These are phyloP conservation scores for Hemisphaericaspora nanyangensis DNA, from an alignment of 805 yeast species.

Conservation along the genomic window DNA sequence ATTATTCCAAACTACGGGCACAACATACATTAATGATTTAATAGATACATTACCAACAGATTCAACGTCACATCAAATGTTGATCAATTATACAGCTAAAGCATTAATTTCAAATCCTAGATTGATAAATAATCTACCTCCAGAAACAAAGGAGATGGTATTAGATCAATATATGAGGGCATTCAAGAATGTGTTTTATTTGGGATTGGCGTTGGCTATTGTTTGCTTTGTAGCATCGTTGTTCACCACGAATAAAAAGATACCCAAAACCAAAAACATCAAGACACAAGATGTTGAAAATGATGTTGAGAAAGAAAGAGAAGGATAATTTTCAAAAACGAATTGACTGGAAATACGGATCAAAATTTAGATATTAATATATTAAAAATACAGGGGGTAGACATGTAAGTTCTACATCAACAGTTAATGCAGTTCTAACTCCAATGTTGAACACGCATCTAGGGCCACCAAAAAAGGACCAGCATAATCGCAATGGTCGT, in stretches of 20 bases:
- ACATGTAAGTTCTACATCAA: too few relatives aligned
- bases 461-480: too few relatives aligned
- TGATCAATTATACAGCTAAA: conserved; percentile 12
- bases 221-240: conserved; percentile 27
- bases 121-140: conserved; percentile 22
- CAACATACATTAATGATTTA: conserved; percentile 12
- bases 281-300: conserved; percentile 10
- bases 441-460: too few relatives aligned
- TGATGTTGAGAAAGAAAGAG: too few relatives aligned
- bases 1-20: conserved; percentile 21
- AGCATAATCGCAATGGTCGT: too few relatives aligned
- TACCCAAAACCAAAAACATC: conserved; percentile 34
- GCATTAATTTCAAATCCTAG: conserved; percentile 23
- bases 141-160: conserved; percentile 16
- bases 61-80: conserved; percentile 12
- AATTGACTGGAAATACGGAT: too few relatives aligned
- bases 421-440: too few relatives aligned
- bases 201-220: conserved; percentile 33
- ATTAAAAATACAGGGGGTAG: too few relatives aligned
- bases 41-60: conserved; percentile 5
- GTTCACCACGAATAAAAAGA: conserved; percentile 38
- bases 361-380: too few relatives aligned
- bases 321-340: too few relatives aligned
- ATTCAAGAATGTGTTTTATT: conserved; percentile 38
- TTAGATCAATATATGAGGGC: conserved; percentile 33